Evolutionary conservation across 106 monocot species (phyloP), one percentile per base, ranked within the genome.

Genomic region (Phalaenopsis aphrodite): DNA sequence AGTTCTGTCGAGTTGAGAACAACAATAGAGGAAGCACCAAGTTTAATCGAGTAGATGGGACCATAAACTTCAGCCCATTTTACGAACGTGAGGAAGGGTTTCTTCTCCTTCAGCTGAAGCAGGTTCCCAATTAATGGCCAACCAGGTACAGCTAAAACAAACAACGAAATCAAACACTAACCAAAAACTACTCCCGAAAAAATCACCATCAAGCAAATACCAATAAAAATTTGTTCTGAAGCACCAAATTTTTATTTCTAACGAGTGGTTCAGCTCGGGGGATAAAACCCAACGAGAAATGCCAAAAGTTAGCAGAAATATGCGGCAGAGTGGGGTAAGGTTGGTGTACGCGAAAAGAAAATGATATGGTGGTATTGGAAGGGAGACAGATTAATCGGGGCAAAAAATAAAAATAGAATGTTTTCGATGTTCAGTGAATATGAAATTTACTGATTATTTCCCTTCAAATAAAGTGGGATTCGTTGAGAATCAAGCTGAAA

Each of bases 71-170:
- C 92, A 8, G 97, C 90, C 97, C 97, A 98, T 75, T 82, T 89
- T 3, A 90, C 80, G 82, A 98, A 98, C 1, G 94, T 98, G 74
- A 84, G 82, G 36, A 92, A 90, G 9, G 97, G 97, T 68, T 92
- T 98, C 86, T 92, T 98, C 30, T 83, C 90, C 86, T 92, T 98
- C 55, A 98, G 43, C 81, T 94, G 94, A 83, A 49, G 90, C 71
- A 98, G 61, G 85, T 98, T 98, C 71, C 97, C 97, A 79, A 98
- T 90, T 66, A 98, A 65, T 48, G 97, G 97, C 67, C 88, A 55
- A 48, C 97, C 97, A 84, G 94, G 94, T 72, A 98, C 90, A 85
- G 86, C 97, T 94, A 78, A 66, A 80, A 84, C 39, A 73, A 41
- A 0, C 10, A 11, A 73, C 17, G 37, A 16, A 16, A 41, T 36